phyloP scores from a whole-genome alignment of 768 basidiomycete species.

The Guyanaporus albipodus region DNA sequence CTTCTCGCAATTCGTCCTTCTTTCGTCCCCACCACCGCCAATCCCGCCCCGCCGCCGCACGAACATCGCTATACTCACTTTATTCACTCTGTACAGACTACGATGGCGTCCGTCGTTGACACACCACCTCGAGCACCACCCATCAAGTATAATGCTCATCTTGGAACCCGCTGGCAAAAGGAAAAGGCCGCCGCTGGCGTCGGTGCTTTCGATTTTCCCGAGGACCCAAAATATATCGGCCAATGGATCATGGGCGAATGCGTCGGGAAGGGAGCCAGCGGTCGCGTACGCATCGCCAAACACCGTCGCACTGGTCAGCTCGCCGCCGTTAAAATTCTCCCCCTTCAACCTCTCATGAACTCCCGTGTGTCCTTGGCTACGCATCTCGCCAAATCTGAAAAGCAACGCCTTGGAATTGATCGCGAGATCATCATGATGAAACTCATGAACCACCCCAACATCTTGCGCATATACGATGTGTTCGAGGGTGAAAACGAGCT shows the following conservation, averaged over 20 bases:
- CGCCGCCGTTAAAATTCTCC: constrained; percentile 95
- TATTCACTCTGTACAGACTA: not conserved
- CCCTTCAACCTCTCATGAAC: constrained; percentile 70
- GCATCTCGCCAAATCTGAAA: constrained; percentile 69
- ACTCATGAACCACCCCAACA: constrained; percentile 97
- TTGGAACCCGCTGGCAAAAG: constrained; percentile 83
- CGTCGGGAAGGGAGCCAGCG: constrained; percentile 90
- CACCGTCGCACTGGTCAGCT: constrained; percentile 84
- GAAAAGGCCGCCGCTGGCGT: constrained; percentile 79
- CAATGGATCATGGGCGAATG: constrained; percentile 94
- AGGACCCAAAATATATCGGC: constrained; percentile 83
- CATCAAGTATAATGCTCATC: constrained; percentile 62
- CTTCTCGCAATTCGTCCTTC: no score
- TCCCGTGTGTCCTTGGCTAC: constrained; percentile 67
- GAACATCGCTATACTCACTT: constrained; percentile 22
- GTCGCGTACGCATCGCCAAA: constrained; percentile 90
- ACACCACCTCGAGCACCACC: constrained; percentile 69
- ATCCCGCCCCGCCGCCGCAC: not conserved
- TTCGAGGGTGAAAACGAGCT: constrained; percentile 90
- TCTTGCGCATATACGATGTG: constrained; percentile 93
- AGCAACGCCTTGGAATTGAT: constrained; percentile 83
- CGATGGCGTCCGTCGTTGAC: constrained; percentile 26
- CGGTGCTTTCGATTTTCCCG: constrained; percentile 73
- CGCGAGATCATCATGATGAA: constrained; percentile 99
- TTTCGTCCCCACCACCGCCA: constrained; percentile 10